These are phyloP conservation scores for Blumeria graminis DNA, from an alignment of 2,329 filamentous ascomycete species.

Conservation along the genomic window DNA sequence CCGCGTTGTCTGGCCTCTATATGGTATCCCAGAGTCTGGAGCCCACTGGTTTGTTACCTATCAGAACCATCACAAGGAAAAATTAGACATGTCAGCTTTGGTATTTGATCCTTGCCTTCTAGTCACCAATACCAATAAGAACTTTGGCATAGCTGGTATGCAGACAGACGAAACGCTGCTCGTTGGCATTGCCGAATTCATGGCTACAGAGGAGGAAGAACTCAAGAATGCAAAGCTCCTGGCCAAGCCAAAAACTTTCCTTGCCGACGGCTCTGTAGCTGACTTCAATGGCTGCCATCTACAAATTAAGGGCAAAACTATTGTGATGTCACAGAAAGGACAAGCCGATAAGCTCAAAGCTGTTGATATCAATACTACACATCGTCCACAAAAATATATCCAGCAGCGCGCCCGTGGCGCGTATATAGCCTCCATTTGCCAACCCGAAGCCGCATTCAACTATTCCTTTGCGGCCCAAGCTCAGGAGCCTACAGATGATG, in stretches of 20 bases:
- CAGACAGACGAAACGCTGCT: constrained; percentile 3
- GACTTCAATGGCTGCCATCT: not conserved
- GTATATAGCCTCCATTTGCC: not conserved
- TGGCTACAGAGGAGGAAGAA: not conserved
- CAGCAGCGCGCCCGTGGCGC: not conserved
- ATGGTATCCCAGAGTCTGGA: not conserved
- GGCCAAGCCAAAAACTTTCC: not conserved
- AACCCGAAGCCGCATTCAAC: not conserved
- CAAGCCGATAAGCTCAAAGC: not conserved
- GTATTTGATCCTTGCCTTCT: constrained; percentile 1
- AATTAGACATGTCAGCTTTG: not conserved
- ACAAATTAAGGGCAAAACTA: not conserved
- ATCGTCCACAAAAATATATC: not conserved
- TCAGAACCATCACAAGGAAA: not conserved
- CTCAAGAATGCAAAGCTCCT: not conserved
- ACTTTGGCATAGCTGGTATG: constrained; percentile 1
- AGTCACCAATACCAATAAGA: not conserved
- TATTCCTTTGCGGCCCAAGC: not conserved
- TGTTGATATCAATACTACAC: not conserved
- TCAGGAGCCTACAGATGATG: not conserved
- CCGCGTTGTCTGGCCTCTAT: not conserved
- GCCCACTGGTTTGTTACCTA: not conserved
- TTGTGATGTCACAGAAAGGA: not conserved
- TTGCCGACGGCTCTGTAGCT: not conserved
- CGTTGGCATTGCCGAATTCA: not conserved